Evolutionary conservation across 257 asterid genomes (phyloP).

Genomic region (Vinca minor): DNA sequence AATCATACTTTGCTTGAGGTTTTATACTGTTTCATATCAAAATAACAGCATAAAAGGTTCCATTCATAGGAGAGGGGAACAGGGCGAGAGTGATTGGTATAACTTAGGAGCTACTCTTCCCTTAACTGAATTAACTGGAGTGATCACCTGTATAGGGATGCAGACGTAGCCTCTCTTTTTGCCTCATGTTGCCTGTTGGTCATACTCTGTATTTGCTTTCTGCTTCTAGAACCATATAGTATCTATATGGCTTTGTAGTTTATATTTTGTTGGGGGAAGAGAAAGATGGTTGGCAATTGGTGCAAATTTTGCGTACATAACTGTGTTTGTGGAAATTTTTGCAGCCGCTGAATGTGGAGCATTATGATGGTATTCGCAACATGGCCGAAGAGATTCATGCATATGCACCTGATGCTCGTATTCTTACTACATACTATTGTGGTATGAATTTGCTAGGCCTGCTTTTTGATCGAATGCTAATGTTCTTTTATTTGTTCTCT

Average conservation of each 20-base stretch:
- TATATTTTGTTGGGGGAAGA: background rate
- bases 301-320: slow-evolving; percentile 2
- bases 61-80: background rate
- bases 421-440: slow-evolving; percentile 88
- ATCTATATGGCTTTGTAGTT: background rate
- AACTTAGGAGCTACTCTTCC: background rate
- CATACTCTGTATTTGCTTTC: background rate
- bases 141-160: background rate
- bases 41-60: background rate
- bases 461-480: slow-evolving; percentile 8
- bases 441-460: slow-evolving; percentile 36
- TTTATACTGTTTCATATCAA: background rate
- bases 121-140: background rate
- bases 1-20: background rate
- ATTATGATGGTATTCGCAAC: slow-evolving; percentile 63
- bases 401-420: slow-evolving; percentile 96
- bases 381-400: slow-evolving; percentile 97
- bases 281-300: background rate
- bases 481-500: background rate
- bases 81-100: background rate
- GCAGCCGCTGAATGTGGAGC: slow-evolving; percentile 88
- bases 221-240: background rate
- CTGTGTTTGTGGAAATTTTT: slow-evolving; percentile 17
- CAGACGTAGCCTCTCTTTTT: background rate
- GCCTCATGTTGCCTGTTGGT: background rate